These are phyloP conservation scores for Guadua angustifolia DNA, from an alignment of 176 grass and related monocot species.

Conservation along the genomic window DNA sequence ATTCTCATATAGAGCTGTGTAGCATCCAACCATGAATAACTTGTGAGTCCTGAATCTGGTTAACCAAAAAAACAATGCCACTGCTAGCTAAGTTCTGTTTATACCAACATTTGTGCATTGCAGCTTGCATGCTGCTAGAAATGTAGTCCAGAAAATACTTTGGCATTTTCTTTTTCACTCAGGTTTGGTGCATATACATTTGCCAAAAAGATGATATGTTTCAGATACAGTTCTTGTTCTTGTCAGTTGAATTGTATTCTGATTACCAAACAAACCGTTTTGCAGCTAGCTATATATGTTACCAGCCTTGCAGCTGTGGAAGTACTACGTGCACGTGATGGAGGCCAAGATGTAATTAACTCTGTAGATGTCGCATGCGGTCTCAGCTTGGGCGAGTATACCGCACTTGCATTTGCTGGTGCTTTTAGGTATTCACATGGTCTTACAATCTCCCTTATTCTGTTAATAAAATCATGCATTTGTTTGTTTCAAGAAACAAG, in stretches of 20 bases:
- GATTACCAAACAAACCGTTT: slow-evolving; percentile 35
- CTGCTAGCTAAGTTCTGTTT: not conserved
- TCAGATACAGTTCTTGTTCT: not conserved
- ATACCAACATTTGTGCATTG: not conserved
- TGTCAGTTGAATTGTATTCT: slow-evolving; percentile 17
- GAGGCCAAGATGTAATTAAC: slow-evolving; percentile 71
- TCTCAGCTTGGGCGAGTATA: slow-evolving; percentile 96
- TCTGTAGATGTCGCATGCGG: slow-evolving; percentile 91
- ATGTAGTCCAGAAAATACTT: not conserved
- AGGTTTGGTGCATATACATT: not conserved
- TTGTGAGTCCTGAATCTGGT: not conserved
- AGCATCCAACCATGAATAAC: not conserved
- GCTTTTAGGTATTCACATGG: slow-evolving; percentile 78
- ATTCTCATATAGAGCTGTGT: not conserved
- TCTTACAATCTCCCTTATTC: not conserved
- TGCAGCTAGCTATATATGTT: slow-evolving; percentile 96
- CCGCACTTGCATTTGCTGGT: slow-evolving; percentile 88
- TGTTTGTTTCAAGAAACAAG: not conserved
- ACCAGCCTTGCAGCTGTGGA: slow-evolving; percentile 94
- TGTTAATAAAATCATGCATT: not conserved
- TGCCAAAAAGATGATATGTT: not conserved
- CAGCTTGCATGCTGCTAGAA: not conserved
- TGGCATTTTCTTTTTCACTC: not conserved
- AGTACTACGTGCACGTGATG: slow-evolving; percentile 72
- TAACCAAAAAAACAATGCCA: not conserved